Evolutionary conservation across 2,329 filamentous ascomycete species (phyloP).

Genomic region (Calonectria hawksworthii): DNA sequence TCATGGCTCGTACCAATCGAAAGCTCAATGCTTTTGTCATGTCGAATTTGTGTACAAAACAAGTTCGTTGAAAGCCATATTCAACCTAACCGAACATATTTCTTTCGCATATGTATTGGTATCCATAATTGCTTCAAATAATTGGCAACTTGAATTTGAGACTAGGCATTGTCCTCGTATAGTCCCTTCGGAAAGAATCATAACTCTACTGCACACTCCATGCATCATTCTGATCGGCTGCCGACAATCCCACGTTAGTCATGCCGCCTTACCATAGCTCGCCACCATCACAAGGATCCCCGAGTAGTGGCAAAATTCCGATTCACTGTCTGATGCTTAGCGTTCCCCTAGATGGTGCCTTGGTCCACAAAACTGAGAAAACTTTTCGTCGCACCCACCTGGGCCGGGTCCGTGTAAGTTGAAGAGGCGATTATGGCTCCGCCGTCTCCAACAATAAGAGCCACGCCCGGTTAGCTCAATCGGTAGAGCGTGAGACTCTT

Average conservation of each 20-base stretch:
- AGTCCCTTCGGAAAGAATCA: background rate
- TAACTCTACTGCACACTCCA: background rate
- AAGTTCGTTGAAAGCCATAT: background rate
- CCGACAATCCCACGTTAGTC: background rate
- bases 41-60: too few relatives aligned
- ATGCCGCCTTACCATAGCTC: background rate
- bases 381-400: background rate
- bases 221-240: background rate
- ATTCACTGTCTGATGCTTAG: background rate
- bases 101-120: background rate
- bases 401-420: background rate
- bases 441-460: constrained; percentile 15
- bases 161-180: background rate
- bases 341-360: background rate
- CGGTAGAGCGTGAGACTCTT: constrained; percentile 78
- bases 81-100: background rate
- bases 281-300: background rate
- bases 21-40: background rate
- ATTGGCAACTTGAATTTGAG: background rate
- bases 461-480: constrained; percentile 49
- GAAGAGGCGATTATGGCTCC: background rate
- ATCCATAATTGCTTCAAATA: background rate
- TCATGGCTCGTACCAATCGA: background rate
- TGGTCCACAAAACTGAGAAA: background rate
- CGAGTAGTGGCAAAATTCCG: background rate